Conservation (phyloP, 2,329 filamentous ascomycete genomes). For the Neophaeococcomyces mojaviensis region DNA sequence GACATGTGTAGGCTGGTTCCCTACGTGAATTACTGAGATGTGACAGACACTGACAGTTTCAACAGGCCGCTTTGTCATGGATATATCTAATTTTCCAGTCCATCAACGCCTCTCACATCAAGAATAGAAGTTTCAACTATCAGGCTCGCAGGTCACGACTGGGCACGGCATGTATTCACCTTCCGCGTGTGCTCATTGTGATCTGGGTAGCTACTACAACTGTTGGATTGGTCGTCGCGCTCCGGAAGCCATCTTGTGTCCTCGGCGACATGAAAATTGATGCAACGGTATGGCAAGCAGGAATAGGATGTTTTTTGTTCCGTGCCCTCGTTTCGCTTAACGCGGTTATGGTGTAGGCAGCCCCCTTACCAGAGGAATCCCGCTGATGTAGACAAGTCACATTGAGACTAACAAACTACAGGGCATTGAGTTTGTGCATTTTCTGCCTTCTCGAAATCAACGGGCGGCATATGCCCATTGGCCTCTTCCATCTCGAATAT, state of each 20-base stretch:
- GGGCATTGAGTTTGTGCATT: constrained; percentile 29
- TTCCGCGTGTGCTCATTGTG: constrained; percentile 29
- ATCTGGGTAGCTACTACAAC: constrained; percentile 33
- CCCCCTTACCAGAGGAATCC: not conserved
- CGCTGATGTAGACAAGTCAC: not conserved
- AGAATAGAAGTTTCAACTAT: constrained; percentile 24
- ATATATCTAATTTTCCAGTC: constrained; percentile 30
- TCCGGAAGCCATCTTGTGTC: constrained; percentile 30
- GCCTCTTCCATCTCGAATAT: constrained; percentile 26
- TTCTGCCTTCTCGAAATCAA: constrained; percentile 33
- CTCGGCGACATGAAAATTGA: constrained; percentile 21
- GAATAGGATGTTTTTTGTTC: constrained; percentile 32
- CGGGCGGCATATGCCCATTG: constrained; percentile 31
- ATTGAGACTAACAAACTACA: constrained; percentile 13
- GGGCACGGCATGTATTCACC: constrained; percentile 29
- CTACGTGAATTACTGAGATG: constrained; percentile 1
- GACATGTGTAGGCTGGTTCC: constrained; percentile 26
- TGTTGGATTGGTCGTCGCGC: constrained; percentile 30
- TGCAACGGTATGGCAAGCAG: constrained; percentile 28
- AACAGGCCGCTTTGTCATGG: not conserved
- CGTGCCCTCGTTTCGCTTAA: constrained; percentile 29
- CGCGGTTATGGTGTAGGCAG: constrained; percentile 30
- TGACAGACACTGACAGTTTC: constrained; percentile 25
- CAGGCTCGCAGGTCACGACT: constrained; percentile 26
- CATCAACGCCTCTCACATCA: constrained; percentile 31